Evolutionary conservation across 257 asterid species (phyloP).

Genomic region (Penstemon barbatus): DNA sequence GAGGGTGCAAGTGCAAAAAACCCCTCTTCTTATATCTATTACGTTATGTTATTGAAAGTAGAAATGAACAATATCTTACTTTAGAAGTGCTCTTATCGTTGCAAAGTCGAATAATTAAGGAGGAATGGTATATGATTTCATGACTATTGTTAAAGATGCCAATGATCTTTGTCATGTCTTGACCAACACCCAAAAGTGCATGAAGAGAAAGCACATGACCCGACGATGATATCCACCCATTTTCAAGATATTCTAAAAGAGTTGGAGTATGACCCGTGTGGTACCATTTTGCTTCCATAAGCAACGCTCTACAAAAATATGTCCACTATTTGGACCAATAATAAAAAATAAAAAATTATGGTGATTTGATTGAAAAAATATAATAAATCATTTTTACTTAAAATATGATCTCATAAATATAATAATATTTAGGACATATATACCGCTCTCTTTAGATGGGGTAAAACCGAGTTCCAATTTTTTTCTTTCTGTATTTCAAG

Average conservation of each 20-base stretch:
- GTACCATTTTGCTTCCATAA: slow-evolving; percentile 59
- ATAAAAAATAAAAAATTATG: not conserved
- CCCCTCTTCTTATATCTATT: too few species aligned
- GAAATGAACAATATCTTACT: slow-evolving; percentile 27
- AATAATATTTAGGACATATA: not conserved
- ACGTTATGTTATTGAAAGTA: too few species aligned
- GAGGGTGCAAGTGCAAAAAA: too few species aligned
- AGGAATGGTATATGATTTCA: slow-evolving; percentile 37
- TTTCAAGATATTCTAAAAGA: slow-evolving; percentile 48
- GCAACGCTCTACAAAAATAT: slow-evolving; percentile 50
- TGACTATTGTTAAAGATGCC: slow-evolving; percentile 22
- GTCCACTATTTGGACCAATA: slow-evolving; percentile 42
- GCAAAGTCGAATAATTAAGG: slow-evolving; percentile 57
- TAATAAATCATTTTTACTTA: not conserved
- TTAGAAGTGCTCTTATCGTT: slow-evolving; percentile 62
- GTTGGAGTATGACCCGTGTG: slow-evolving; percentile 42
- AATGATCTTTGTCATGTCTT: slow-evolving; percentile 18
- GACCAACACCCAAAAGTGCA: slow-evolving; percentile 37
- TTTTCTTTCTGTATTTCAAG: slow-evolving; percentile 40
- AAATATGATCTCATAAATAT: not conserved
- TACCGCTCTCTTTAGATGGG: slow-evolving; percentile 51
- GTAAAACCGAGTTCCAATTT: slow-evolving; percentile 44
- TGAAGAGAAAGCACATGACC: slow-evolving; percentile 54
- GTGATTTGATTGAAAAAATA: too few species aligned
- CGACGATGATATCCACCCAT: slow-evolving; percentile 56